These are phyloP conservation scores for Xylogone sp. DNA, from an alignment of 2,329 filamentous ascomycete species.

Conservation along the genomic window DNA sequence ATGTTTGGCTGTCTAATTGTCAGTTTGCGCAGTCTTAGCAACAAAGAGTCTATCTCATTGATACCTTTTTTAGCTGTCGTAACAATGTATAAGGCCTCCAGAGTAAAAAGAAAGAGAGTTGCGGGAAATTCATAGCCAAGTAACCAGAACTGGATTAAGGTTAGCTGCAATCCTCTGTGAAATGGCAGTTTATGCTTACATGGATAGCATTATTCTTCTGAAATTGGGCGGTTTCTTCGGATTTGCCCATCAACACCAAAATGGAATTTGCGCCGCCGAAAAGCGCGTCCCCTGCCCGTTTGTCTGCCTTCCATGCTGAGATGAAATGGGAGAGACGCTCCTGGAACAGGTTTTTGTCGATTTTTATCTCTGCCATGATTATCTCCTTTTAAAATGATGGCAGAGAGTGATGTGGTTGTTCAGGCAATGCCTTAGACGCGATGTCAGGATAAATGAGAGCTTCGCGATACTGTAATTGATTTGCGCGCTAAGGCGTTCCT, in stretches of 20 bases:
- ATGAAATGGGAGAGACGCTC: slow-evolving; percentile 85
- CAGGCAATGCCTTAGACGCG: background rate
- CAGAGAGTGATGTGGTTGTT: background rate
- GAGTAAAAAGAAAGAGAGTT: slow-evolving; percentile 87
- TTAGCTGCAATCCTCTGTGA: background rate
- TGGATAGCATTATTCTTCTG: slow-evolving; percentile 97
- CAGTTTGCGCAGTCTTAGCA: slow-evolving; percentile 21
- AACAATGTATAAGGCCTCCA: slow-evolving; percentile 84
- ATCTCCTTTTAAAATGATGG: background rate
- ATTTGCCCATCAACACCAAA: slow-evolving; percentile 90
- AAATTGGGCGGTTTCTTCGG: slow-evolving; percentile 80
- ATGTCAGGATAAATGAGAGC: background rate
- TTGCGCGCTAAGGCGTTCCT: background rate
- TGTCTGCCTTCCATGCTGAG: slow-evolving; percentile 93
- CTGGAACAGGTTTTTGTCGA: slow-evolving; percentile 91
- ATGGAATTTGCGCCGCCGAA: slow-evolving; percentile 88
- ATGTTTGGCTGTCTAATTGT: slow-evolving; percentile 68
- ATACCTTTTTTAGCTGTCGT: slow-evolving; percentile 96
- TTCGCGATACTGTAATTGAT: background rate
- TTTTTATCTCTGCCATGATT: slow-evolving; percentile 73
- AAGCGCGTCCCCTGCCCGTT: slow-evolving; percentile 77
- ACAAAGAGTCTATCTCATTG: background rate
- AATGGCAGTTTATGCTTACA: slow-evolving; percentile 50
- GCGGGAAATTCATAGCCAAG: slow-evolving; percentile 98
- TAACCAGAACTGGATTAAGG: slow-evolving; percentile 76